Conservation (phyloP, 257 asterid genomes). For the Penstemon davidsonii region DNA sequence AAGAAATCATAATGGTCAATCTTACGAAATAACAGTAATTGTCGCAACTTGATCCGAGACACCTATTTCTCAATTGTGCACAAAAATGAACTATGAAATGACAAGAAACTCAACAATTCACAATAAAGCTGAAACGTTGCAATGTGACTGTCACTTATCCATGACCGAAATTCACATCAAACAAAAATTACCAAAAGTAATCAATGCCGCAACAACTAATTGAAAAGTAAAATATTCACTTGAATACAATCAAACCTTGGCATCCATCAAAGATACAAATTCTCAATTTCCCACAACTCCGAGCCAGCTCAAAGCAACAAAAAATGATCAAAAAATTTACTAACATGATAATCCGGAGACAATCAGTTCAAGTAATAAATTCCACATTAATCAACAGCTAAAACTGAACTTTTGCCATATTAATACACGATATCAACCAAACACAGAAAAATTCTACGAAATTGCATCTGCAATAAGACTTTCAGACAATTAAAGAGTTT, state of each 20-base stretch:
- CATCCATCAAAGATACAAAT: background rate
- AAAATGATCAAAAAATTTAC: background rate
- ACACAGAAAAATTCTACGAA: background rate
- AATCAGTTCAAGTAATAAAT: background rate
- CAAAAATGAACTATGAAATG: background rate
- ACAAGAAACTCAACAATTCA: background rate
- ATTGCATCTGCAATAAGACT: conserved; percentile 5
- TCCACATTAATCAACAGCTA: background rate
- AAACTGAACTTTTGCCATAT: too few relatives aligned
- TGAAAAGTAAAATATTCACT: background rate
- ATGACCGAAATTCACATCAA: background rate
- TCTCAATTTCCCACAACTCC: background rate
- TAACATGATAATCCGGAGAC: background rate
- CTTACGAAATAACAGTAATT: background rate
- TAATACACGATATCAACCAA: background rate
- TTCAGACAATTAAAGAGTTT: background rate
- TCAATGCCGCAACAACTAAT: background rate
- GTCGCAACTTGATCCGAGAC: background rate
- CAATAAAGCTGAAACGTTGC: background rate
- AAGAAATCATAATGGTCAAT: background rate
- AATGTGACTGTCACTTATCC: background rate
- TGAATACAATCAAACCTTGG: background rate
- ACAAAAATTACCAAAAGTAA: background rate
- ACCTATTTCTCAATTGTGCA: background rate
- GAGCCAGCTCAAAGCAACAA: conserved; percentile 8